phyloP scores from a whole-genome alignment of 2,329 filamentous ascomycete genomes.

The Clathrospora elynae region DNA sequence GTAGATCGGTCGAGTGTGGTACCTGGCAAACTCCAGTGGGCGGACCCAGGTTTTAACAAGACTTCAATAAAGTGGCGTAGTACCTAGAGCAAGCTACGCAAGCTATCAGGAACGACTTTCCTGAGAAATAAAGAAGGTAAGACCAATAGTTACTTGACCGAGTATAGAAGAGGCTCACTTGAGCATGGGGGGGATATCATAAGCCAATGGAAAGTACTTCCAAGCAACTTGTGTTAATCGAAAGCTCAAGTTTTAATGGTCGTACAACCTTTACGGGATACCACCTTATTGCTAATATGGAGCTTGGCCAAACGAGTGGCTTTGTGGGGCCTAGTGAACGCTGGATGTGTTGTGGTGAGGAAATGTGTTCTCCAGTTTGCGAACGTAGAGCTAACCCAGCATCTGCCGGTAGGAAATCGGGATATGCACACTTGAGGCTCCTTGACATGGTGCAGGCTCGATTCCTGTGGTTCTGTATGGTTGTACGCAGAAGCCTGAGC shows the following conservation, averaged over 20 bases:
- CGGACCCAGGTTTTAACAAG: constrained; percentile 18
- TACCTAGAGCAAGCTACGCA: constrained; percentile 3
- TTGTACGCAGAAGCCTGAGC: constrained; percentile 5
- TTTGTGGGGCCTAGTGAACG: constrained; percentile 20
- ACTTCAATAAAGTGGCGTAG: constrained; percentile 2
- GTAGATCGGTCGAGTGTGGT: neutral
- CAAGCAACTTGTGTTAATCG: constrained; percentile 15
- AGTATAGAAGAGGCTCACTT: constrained; percentile 17
- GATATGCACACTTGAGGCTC: too few species aligned
- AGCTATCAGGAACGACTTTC: constrained; percentile 4
- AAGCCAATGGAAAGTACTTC: constrained; percentile 14
- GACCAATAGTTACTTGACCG: constrained; percentile 12
- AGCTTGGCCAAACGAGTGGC: constrained; percentile 4
- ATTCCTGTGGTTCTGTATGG: neutral
- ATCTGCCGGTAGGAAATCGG: neutral
- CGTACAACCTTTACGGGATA: constrained; percentile 8
- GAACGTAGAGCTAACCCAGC: too few species aligned
- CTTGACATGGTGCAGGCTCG: neutral
- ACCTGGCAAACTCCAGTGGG: neutral
- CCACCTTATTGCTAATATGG: constrained; percentile 30
- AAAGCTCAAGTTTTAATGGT: constrained; percentile 13
- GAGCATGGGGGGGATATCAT: constrained; percentile 6
- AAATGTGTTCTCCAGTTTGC: neutral
- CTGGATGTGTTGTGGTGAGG: neutral
- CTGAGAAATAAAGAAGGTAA: constrained; percentile 20